phyloP scores from a whole-genome alignment of 2,329 filamentous ascomycete species.

The Colletotrichum falcatum region DNA sequence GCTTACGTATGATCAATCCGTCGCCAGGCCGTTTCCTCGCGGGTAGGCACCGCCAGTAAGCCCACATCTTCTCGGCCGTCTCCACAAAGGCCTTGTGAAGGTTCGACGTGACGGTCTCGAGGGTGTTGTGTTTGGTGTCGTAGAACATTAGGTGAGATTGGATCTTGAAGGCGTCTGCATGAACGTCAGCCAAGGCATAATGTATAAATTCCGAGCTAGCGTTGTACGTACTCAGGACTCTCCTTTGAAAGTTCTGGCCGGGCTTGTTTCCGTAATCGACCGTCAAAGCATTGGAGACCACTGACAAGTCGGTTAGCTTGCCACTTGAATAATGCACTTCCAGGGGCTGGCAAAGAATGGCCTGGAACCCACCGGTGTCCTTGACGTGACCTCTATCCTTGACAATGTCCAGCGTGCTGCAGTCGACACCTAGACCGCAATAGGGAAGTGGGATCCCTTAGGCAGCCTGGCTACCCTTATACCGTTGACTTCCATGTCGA shows the following conservation, averaged over 20 bases:
- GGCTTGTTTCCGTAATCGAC: constrained; percentile 80
- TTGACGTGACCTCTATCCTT: constrained; percentile 72
- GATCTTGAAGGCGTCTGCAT: constrained; percentile 77
- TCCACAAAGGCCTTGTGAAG: constrained; percentile 81
- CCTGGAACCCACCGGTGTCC: constrained; percentile 59
- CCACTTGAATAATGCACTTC: not conserved
- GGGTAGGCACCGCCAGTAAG: constrained; percentile 70
- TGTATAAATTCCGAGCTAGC: not conserved
- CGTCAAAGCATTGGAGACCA: constrained; percentile 78
- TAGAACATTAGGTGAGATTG: constrained; percentile 88
- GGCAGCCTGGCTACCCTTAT: constrained; percentile 62
- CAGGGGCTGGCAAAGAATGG: not conserved
- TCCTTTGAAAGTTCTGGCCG: constrained; percentile 83
- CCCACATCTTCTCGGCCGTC: constrained; percentile 80
- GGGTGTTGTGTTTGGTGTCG: constrained; percentile 82
- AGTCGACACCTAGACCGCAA: constrained; percentile 85
- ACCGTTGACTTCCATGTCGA: constrained; percentile 71
- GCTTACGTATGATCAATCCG: constrained; percentile 71
- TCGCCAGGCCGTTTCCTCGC: constrained; percentile 65
- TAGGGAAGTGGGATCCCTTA: constrained; percentile 75
- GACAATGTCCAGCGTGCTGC: constrained; percentile 77
- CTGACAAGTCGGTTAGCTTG: constrained; percentile 48
- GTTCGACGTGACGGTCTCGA: constrained; percentile 77
- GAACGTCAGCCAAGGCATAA: constrained; percentile 27
- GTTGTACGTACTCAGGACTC: constrained; percentile 72